Conservation (phyloP, 345 rosid genomes). For the Aquilaria malaccensis region DNA sequence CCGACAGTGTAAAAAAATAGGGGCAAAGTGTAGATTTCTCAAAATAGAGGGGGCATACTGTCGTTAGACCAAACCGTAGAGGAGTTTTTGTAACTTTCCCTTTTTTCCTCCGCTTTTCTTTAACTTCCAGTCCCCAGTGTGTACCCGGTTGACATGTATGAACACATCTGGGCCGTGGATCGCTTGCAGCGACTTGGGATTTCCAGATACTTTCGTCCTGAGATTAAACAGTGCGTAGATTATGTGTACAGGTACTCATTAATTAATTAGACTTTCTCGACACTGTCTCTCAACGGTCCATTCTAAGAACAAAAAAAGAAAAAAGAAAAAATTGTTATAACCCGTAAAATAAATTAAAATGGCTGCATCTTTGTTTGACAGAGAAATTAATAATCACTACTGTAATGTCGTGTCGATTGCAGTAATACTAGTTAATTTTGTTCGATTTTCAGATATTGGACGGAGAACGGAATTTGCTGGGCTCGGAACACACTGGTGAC, state of each 20-base stretch:
- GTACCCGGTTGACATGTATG: conserved; percentile 89
- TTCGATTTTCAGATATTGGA: conserved; percentile 62
- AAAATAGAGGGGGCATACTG: too few relatives aligned
- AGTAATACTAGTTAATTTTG: not conserved
- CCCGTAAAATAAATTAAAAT: too few relatives aligned
- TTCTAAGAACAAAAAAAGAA: too few relatives aligned
- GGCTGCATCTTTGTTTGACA: too few relatives aligned
- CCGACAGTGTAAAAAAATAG: too few relatives aligned
- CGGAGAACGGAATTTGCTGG: conserved; percentile 83
- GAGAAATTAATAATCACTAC: too few relatives aligned
- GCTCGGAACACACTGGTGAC: conserved; percentile 71
- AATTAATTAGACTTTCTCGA: not conserved
- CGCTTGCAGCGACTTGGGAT: conserved; percentile 87
- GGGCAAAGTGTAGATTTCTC: too few relatives aligned
- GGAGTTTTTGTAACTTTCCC: too few relatives aligned
- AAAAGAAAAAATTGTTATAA: too few relatives aligned
- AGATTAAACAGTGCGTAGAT: conserved; percentile 54
- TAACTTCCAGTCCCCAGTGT: conserved; percentile 63
- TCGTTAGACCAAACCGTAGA: too few relatives aligned
- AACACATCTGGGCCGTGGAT: conserved; percentile 85
- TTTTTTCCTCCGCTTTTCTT: not conserved
- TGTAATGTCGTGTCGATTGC: too few relatives aligned
- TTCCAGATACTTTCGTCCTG: conserved; percentile 65
- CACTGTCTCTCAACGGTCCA: too few relatives aligned
- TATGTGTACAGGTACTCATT: conserved; percentile 52